These are phyloP conservation scores for Russula virescens DNA, from an alignment of 768 basidiomycete species.

Conservation along the genomic window DNA sequence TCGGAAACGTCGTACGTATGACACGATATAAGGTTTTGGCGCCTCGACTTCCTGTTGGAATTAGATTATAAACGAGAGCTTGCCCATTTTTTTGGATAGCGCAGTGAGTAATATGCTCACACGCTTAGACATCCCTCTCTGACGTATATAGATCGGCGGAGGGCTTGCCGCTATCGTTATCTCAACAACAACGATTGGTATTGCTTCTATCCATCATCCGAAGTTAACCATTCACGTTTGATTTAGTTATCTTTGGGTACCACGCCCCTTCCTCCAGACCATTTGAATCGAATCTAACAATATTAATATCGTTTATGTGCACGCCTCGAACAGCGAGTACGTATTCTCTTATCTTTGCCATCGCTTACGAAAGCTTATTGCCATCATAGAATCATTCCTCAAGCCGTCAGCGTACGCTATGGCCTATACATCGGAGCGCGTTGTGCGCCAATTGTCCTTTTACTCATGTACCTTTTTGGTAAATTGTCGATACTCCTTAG, in stretches of 20 bases:
- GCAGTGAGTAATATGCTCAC: constrained; percentile 36
- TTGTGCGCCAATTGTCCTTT: constrained; percentile 46
- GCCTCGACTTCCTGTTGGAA: background rate
- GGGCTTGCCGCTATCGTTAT: constrained; percentile 71
- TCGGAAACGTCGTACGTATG: constrained; percentile 75
- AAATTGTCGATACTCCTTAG: constrained; percentile 11
- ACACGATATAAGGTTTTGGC: background rate
- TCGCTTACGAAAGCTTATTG: background rate
- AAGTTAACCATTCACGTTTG: background rate
- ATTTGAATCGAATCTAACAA: background rate
- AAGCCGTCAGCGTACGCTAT: constrained; percentile 67
- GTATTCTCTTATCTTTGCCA: background rate
- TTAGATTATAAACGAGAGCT: constrained; percentile 75
- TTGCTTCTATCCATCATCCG: constrained; percentile 15
- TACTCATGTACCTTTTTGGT: constrained; percentile 47
- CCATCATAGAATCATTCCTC: constrained; percentile 48
- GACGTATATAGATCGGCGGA: constrained; percentile 44
- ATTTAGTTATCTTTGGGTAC: constrained; percentile 75
- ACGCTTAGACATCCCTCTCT: background rate
- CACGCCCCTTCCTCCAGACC: constrained; percentile 27
- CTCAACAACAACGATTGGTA: constrained; percentile 71
- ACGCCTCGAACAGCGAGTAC: constrained; percentile 7
- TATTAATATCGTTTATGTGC: background rate
- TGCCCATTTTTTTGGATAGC: constrained; percentile 77
- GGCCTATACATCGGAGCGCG: constrained; percentile 51